These are phyloP conservation scores for Mycena citricolor DNA, from an alignment of 1,284 basidiomycete genomes.

Conservation along the genomic window DNA sequence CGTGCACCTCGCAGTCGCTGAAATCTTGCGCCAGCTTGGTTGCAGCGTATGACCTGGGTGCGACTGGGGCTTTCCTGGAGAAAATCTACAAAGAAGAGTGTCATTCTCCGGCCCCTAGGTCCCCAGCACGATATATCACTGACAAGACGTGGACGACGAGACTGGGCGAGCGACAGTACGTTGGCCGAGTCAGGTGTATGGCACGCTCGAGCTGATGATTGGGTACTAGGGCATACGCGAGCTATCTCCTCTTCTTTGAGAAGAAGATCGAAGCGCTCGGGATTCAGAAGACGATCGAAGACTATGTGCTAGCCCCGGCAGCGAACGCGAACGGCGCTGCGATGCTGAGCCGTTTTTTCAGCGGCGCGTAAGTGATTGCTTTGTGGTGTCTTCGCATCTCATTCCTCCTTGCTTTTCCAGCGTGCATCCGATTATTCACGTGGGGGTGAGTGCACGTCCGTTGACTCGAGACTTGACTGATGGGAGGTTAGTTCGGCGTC, in stretches of 20 bases:
- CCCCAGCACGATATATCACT: constrained; percentile 35
- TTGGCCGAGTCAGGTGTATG: constrained; percentile 3
- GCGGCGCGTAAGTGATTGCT: constrained; percentile 55
- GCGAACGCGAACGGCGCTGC: constrained; percentile 45
- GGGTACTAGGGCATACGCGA: constrained; percentile 41
- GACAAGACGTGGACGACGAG: constrained; percentile 56
- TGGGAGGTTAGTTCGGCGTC: constrained; percentile 46
- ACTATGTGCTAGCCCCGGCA: constrained; percentile 52
- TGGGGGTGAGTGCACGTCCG: constrained; percentile 59
- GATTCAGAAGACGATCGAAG: constrained; percentile 43
- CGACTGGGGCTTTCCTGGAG: constrained; percentile 48
- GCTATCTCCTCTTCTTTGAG: constrained; percentile 58
- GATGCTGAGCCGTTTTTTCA: constrained; percentile 57
- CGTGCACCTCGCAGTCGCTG: neutral
- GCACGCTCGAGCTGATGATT: neutral
- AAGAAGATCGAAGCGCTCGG: constrained; percentile 45
- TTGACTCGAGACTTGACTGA: neutral
- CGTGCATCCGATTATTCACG: too few species aligned
- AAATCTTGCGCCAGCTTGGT: constrained; percentile 41
- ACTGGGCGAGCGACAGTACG: constrained; percentile 54
- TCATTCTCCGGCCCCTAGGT: constrained; percentile 16
- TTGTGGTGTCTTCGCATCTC: too few species aligned
- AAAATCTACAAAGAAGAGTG: constrained; percentile 50
- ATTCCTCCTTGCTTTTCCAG: too few species aligned
- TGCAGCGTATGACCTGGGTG: constrained; percentile 67